Conservation (phyloP, 2,329 filamentous ascomycete species). For the Cytospora schulzeri region DNA sequence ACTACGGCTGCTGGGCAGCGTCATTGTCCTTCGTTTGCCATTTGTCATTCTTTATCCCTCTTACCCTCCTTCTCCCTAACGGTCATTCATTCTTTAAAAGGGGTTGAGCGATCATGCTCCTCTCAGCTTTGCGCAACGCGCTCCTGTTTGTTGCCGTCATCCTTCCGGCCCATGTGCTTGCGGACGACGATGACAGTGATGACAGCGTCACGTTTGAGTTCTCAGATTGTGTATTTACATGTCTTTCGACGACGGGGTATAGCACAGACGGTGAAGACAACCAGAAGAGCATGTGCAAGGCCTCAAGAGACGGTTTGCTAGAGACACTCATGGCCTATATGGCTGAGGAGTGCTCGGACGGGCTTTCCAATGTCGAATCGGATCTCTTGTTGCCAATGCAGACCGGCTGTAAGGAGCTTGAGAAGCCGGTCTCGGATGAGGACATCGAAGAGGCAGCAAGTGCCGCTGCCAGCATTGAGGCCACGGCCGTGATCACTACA, state of each 20-base stretch:
- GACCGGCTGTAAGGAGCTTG: slow-evolving; percentile 23
- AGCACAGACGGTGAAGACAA: slow-evolving; percentile 20
- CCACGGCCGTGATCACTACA: not conserved
- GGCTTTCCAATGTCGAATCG: slow-evolving; percentile 2
- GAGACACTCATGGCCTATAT: slow-evolving; percentile 14
- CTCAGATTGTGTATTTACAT: slow-evolving; percentile 21
- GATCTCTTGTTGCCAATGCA: slow-evolving; percentile 26
- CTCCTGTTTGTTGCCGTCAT: slow-evolving; percentile 15
- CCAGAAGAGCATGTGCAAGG: slow-evolving; percentile 25
- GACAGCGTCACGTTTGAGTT: slow-evolving; percentile 21
- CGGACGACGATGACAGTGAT: slow-evolving; percentile 6
- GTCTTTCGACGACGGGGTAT: slow-evolving; percentile 18
- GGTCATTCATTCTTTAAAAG: not conserved
- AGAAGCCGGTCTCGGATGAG: slow-evolving; percentile 20
- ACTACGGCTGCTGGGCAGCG: slow-evolving; percentile 27
- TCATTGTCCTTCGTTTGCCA: slow-evolving; percentile 2
- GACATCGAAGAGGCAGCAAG: slow-evolving; percentile 17
- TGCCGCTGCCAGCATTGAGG: slow-evolving; percentile 8
- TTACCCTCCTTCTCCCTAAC: not conserved
- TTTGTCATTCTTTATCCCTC: slow-evolving; percentile 3
- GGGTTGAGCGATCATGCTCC: slow-evolving; percentile 25
- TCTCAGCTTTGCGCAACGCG: slow-evolving; percentile 7
- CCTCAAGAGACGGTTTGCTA: slow-evolving; percentile 22
- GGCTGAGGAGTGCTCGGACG: slow-evolving; percentile 16
- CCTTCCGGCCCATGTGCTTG: slow-evolving; percentile 12